Conservation (phyloP, 805 yeast genomes). For the Grigorovia jiainica region DNA sequence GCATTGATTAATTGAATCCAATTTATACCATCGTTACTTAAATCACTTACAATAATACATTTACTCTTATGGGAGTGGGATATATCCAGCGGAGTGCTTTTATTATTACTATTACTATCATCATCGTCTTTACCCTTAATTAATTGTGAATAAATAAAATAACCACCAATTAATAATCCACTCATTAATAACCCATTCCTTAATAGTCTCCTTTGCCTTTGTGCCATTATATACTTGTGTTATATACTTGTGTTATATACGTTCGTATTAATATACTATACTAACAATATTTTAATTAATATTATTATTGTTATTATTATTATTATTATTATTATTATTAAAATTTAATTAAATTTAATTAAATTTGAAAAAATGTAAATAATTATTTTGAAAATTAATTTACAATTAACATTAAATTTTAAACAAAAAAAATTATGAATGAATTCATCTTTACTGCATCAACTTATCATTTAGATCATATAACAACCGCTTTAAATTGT, state of each 20-base stretch:
- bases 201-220: background rate
- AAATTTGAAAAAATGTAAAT: no score
- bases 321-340: no score
- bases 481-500: constrained; percentile 37
- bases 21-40: background rate
- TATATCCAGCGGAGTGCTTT: background rate
- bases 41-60: constrained; percentile 10
- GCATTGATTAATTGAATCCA: no score
- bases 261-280: no score
- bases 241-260: no score
- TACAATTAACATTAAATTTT: background rate
- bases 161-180: background rate
- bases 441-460: constrained; percentile 33
- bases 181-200: background rate
- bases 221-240: no score
- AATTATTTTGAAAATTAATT: no score
- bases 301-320: no score
- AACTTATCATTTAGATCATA: constrained; percentile 37
- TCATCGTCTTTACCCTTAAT: no score
- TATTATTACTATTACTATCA: no score
- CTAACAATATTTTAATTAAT: no score
- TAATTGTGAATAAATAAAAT: background rate
- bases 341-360: no score
- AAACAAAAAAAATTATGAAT: background rate
- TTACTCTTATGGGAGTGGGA: background rate